Base-by-base conservation (phyloP, 495 filamentous ascomycete species). In the Daldinia grandis region DNA sequence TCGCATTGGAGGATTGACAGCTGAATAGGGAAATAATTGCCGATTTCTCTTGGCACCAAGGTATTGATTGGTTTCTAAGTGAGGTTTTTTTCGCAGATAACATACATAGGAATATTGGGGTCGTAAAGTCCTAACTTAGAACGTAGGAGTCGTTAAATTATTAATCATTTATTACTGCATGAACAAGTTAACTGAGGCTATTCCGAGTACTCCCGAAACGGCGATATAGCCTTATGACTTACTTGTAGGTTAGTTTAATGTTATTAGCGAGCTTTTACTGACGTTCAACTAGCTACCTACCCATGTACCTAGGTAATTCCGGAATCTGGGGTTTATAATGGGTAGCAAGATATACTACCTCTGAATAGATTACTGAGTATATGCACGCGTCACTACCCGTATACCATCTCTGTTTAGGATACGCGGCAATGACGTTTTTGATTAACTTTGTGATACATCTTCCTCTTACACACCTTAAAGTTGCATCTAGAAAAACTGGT, bases 1-100 rank as follows among this genome's bases (percentile, higher is more conserved):
- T 72, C 35, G 15, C 44, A 56, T 44, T 61, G 62, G 58, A 38
- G 59, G 31, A 58, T 5, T 21, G 2, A 35, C 28, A 62, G 65
- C 64, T 68, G 70, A 65, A 68, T 35, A 61, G 55, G 70, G 70
- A 68, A 68, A 73, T 58, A 40, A 7, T 50, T 68, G 61, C 70
- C 65, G 70, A 62, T 58, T 64, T 53, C 19, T 61, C 70, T 73
- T 73, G 70, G 70, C 70, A 27, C 56, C 56, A 42, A 47, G 56
- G 56, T 58, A 62, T 27, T 25, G 28, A 73, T 73, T 73, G 70
- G 70, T 53, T 53, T 64, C 15, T 4, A 51, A 27, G n/a, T 14
- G 28, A 37, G 8, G 0, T 10, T 14, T 49, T 8, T 38, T 40
- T 61, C 30, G 63, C 42, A 49, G 63, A 49, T 61, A 42, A 30